Conservation (phyloP, 139 green algal genomes). For the Mesostigma viride region DNA sequence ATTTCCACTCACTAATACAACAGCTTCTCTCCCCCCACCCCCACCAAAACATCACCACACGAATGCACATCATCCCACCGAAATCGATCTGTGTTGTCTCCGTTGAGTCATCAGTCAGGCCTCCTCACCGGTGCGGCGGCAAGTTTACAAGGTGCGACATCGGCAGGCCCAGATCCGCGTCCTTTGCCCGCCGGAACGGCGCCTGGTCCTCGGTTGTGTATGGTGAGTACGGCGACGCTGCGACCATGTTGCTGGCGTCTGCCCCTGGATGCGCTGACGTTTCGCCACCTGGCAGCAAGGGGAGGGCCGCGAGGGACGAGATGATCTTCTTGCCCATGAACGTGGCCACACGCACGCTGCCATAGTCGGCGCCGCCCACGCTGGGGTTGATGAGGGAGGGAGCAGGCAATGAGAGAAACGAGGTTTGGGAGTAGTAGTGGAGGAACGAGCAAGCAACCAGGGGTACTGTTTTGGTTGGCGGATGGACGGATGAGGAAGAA, state of each 20-base stretch:
- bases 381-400: conserved; percentile 20
- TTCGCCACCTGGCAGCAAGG: no score
- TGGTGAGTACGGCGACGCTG: not conserved
- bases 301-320: not conserved
- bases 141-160: not conserved
- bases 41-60: no score
- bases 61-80: no score
- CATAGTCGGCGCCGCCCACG: conserved; percentile 74
- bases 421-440: no score
- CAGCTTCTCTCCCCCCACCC: no score
- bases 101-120: not conserved
- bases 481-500: no score
- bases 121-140: not conserved
- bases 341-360: conserved; percentile 58
- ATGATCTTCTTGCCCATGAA: conserved; percentile 56
- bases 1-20: no score
- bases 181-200: not conserved
- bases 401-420: no score
- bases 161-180: not conserved
- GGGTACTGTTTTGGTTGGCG: no score
- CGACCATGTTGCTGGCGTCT: not conserved
- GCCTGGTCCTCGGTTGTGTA: not conserved
- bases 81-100: no score
- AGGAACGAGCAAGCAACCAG: no score
- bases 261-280: not conserved